Conservation (phyloP, 2,329 filamentous ascomycete genomes). For the Intubia oerlemansii region DNA sequence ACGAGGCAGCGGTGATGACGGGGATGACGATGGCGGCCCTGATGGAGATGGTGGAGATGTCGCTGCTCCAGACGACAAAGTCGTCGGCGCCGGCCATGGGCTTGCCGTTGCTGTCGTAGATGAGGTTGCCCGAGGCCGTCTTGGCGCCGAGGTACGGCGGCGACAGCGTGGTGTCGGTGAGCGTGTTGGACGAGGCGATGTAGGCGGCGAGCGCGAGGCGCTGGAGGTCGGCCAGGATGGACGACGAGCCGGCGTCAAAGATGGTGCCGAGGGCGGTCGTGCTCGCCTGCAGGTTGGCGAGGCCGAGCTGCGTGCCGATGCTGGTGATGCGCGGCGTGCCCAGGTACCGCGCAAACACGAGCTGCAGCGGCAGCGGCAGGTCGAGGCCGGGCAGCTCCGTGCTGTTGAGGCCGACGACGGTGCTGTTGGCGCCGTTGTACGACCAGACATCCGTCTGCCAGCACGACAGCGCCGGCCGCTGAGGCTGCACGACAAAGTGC, state of each 20-base stretch:
- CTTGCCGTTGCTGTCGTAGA: constrained; percentile 7
- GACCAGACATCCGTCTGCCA: constrained; percentile 12
- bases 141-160: constrained; percentile 3
- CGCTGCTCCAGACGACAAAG: constrained; percentile 12
- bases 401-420: constrained; percentile 7
- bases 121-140: constrained; percentile 3
- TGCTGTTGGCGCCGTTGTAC: constrained; percentile 8
- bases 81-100: constrained; percentile 8
- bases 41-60: constrained; percentile 11
- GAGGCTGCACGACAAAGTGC: constrained; percentile 7
- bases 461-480: constrained; percentile 10
- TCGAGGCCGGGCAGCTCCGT: constrained; percentile 9
- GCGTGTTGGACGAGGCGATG: constrained; percentile 10
- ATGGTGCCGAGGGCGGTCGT: constrained; percentile 8
- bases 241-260: constrained; percentile 11
- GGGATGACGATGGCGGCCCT: constrained; percentile 10
- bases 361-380: constrained; percentile 7
- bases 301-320: constrained; percentile 8
- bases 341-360: constrained; percentile 7
- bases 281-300: constrained; percentile 8
- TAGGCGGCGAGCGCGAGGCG: constrained; percentile 11
- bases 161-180: constrained; percentile 11
- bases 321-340: constrained; percentile 7
- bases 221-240: constrained; percentile 10
- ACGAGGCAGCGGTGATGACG: constrained; percentile 2